phyloP scores from a whole-genome alignment of 768 basidiomycete species.

The Pulveroboletus sp. region DNA sequence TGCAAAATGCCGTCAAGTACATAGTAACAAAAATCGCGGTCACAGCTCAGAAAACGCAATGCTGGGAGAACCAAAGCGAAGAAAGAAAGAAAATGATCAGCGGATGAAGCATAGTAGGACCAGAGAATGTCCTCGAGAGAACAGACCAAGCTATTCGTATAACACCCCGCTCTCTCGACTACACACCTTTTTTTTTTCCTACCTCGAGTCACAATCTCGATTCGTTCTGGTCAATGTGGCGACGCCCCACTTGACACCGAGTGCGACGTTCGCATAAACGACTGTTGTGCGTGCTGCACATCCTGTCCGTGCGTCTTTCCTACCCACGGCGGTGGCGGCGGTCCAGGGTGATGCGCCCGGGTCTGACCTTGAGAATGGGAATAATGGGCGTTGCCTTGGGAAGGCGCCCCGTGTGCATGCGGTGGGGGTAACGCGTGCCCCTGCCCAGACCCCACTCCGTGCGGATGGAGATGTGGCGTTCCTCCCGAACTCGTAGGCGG shows the following conservation, averaged over 20 bases:
- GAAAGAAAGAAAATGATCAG: neutral
- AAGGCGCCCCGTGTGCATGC: slow-evolving; percentile 6
- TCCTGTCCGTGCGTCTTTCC: slow-evolving; percentile 22
- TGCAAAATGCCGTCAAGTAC: neutral
- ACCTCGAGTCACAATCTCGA: slow-evolving; percentile 1
- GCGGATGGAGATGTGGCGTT: slow-evolving; percentile 14
- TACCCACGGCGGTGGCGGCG: slow-evolving; percentile 24
- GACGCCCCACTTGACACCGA: slow-evolving; percentile 36
- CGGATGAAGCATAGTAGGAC: neutral
- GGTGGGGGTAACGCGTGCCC: slow-evolving; percentile 6
- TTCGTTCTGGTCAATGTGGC: slow-evolving; percentile 13
- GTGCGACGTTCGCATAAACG: slow-evolving; percentile 45
- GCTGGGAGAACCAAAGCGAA: too few relatives aligned
- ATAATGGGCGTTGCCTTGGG: slow-evolving; percentile 9
- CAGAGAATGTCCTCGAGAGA: neutral
- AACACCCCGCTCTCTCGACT: neutral
- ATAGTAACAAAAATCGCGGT: too few relatives aligned
- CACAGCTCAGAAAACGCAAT: neutral
- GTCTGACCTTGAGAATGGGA: slow-evolving; percentile 4
- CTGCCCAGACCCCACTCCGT: slow-evolving; percentile 8
- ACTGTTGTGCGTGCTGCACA: slow-evolving; percentile 38
- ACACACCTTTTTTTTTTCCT: neutral
- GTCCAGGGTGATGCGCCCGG: slow-evolving; percentile 13
- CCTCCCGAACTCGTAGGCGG: slow-evolving; percentile 4
- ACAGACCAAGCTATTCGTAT: neutral